Evolutionary conservation across 2,329 filamentous ascomycete species (phyloP).

Genomic region (Penicillium sp.): DNA sequence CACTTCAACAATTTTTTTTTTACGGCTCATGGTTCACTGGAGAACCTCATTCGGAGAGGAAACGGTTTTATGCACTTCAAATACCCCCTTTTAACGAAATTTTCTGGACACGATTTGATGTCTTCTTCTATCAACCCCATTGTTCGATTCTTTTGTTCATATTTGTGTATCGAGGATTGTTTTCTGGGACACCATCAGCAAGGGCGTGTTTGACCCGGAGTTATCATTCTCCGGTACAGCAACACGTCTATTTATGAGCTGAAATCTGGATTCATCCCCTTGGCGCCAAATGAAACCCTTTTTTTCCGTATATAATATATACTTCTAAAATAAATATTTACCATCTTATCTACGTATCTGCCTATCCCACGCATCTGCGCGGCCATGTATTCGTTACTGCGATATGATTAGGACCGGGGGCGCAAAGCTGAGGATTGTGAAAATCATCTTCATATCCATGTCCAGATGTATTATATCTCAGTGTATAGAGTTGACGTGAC

Average conservation of each 20-base stretch:
- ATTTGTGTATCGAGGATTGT: conserved; percentile 11
- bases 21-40: conserved; percentile 21
- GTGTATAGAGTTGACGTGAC: conserved; percentile 5
- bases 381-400: not conserved
- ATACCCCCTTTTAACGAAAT: conserved; percentile 35
- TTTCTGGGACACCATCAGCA: not conserved
- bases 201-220: not conserved
- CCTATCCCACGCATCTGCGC: not conserved
- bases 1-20: conserved; percentile 13
- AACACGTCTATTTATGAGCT: not conserved
- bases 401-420: not conserved
- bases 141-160: conserved; percentile 25
- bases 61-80: conserved; percentile 27
- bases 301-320: not conserved
- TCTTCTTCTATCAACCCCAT: conserved; percentile 19
- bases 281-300: conserved; percentile 12
- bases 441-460: not conserved
- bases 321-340: not conserved
- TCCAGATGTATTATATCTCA: not conserved
- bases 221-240: not conserved
- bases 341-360: not conserved
- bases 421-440: not conserved
- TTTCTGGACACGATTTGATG: conserved; percentile 36
- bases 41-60: conserved; percentile 22
- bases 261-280: not conserved